Evolutionary conservation across 2,329 filamentous ascomycete genomes (phyloP).

Genomic region (Ramichloridium luteum): DNA sequence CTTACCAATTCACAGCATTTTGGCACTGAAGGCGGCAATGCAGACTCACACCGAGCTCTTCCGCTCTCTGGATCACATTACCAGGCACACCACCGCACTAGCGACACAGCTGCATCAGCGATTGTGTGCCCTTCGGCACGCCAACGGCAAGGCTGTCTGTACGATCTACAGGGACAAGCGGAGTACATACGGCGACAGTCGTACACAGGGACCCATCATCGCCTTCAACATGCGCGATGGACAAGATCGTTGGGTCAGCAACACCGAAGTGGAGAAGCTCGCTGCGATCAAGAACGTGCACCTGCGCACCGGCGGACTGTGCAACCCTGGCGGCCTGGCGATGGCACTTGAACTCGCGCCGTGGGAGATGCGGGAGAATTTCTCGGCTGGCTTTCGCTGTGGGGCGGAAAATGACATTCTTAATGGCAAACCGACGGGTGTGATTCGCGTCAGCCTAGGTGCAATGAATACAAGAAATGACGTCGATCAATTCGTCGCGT

Average conservation of each 20-base stretch:
- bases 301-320: conserved; percentile 76
- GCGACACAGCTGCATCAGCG: conserved; percentile 45
- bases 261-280: conserved; percentile 77
- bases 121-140: conserved; percentile 52
- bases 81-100: conserved; percentile 58
- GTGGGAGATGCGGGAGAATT: conserved; percentile 75
- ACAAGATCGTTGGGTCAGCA: conserved; percentile 61
- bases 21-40: conserved; percentile 67
- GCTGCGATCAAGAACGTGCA: conserved; percentile 69
- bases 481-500: conserved; percentile 52
- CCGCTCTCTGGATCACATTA: conserved; percentile 52
- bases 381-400: conserved; percentile 73
- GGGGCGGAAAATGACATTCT: conserved; percentile 73
- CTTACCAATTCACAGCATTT: conserved; percentile 76
- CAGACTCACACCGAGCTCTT: conserved; percentile 57
- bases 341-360: conserved; percentile 58
- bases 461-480: conserved; percentile 77
- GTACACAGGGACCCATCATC: conserved; percentile 58
- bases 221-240: conserved; percentile 71
- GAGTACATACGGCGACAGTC: conserved; percentile 9
- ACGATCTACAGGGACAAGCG: conserved; percentile 42
- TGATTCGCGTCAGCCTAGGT: conserved; percentile 74
- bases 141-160: conserved; percentile 55
- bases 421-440: conserved; percentile 73
- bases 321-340: conserved; percentile 81